Evolutionary conservation across 208 protist species (phyloP), one percentile per base, ranked within the genome.

Genomic region (Trypanosoma boissoni): DNA sequence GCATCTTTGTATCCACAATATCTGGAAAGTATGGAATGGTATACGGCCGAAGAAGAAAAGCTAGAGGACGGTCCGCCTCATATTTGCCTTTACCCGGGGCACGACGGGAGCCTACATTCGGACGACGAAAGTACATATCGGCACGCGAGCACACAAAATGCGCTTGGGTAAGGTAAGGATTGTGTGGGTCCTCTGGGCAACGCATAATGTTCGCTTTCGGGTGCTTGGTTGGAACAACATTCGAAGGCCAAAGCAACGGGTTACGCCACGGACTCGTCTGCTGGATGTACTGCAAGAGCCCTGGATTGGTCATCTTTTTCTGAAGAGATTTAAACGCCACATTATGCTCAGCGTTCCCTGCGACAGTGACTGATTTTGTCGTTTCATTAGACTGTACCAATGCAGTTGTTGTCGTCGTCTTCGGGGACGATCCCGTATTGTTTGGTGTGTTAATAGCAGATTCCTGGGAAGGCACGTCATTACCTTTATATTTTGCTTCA

Each of bases 21-120:
- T 95, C 88, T 23, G 88, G 88, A 48, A 95, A 95, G 67, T 86
- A 91, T 14, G 88, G 88, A 18, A 95, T 79, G n/a, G 88, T 92
- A 72, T 91, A 95, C 6, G 44, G 39, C 53, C 79, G 77, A 34
- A 89, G 29, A 6, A 92, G 54, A 37, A 73, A 91, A 9, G 74
- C 61, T 3, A 88, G 58, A 1, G 85, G 73, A 48, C 77, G 65
- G 42, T 95, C 88, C 9, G 85, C 57, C 54, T 91, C 85, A 63
- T 95, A 95, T 24, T 56, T 64, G n/a, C 88, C 88, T 52, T 95
- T 95, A 10, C 74, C 56, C 3, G 69, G 54, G n/a, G 69, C 74
- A n/a, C 46, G 49, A 4, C 84, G 82, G 2, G 68, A 39, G 12
- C 85, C 83, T 8, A 86, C 59, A 58, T 95, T 92, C 23, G 88